Evolutionary conservation across 305 asterid genomes (phyloP).

Genomic region (Solanum hybrid): DNA sequence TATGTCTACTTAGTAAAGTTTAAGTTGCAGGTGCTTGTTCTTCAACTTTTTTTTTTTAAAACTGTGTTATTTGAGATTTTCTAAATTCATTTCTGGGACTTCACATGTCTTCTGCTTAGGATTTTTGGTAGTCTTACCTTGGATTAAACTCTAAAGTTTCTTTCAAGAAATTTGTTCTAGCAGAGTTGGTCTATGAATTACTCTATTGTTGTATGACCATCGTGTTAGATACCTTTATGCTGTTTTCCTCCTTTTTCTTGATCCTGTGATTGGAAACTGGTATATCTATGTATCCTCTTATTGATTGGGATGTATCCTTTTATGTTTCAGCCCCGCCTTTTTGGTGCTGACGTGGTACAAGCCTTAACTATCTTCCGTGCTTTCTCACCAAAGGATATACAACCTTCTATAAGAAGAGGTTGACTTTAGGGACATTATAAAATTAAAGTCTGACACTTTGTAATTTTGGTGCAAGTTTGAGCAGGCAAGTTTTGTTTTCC

Average conservation of each 20-base stretch:
- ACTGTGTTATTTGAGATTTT: neutral
- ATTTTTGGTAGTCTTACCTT: neutral
- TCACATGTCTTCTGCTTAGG: neutral
- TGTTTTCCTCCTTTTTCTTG: neutral
- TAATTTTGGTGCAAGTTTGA: neutral
- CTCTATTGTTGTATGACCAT: neutral
- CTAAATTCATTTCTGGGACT: neutral
- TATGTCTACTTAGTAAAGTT: neutral
- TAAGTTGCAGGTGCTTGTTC: constrained; percentile 1
- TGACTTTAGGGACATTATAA: neutral
- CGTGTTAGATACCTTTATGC: neutral
- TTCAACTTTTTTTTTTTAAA: neutral
- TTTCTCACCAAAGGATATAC: neutral
- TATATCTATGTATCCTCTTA: neutral
- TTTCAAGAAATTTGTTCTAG: neutral
- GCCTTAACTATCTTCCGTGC: neutral
- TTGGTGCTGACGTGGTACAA: neutral
- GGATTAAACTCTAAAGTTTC: neutral
- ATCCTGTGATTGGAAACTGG: neutral
- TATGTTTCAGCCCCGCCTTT: neutral
- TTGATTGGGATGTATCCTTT: neutral
- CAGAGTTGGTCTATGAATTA: neutral
- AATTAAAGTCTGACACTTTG: neutral
- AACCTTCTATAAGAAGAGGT: neutral
- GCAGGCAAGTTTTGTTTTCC: neutral